A percentile compares a stretch with the other conserved stretches of the same genome.
These are phyloP conservation scores for Trichophyton rubrum DNA, from an alignment of 2,329 filamentous ascomycete genomes.

Conservation along the genomic window DNA sequence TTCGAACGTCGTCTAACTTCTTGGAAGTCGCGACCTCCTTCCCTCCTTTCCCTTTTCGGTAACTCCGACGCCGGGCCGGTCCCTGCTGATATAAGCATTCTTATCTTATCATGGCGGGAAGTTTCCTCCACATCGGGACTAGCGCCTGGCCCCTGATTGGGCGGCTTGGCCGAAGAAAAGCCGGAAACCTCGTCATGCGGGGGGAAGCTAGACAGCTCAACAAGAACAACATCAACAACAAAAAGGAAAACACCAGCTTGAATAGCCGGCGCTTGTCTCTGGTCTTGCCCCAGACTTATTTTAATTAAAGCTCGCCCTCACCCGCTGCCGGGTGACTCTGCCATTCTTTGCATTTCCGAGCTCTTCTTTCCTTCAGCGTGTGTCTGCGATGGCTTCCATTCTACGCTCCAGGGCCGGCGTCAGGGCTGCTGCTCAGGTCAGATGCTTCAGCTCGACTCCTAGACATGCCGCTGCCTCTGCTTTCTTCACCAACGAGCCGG, in stretches of 20 bases:
- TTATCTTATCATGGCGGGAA: not conserved
- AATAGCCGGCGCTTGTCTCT: too few species aligned
- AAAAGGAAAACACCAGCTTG: not conserved
- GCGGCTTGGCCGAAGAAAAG: slow-evolving; percentile 1
- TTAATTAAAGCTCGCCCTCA: not conserved
- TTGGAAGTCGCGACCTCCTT: too few species aligned
- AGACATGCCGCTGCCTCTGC: slow-evolving; percentile 19
- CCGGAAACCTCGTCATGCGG: not conserved
- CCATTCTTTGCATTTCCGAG: not conserved
- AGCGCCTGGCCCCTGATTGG: not conserved
- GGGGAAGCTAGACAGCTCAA: not conserved
- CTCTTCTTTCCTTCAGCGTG: not conserved
- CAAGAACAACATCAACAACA: not conserved
- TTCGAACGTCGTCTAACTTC: too few species aligned
- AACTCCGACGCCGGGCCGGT: not conserved
- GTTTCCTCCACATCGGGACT: not conserved
- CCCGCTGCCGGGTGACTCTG: too few species aligned
- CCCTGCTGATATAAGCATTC: not conserved
- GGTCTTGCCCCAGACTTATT: not conserved
- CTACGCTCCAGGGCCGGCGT: slow-evolving; percentile 26
- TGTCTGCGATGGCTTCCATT: slow-evolving; percentile 24
- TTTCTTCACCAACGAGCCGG: slow-evolving; percentile 48
- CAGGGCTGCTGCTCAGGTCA: slow-evolving; percentile 17
- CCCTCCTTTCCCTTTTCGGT: not conserved
- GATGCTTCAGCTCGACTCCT: slow-evolving; percentile 6